These are phyloP conservation scores for Tagetes erecta DNA, from an alignment of 129 eudicot genomes.

Conservation along the genomic window DNA sequence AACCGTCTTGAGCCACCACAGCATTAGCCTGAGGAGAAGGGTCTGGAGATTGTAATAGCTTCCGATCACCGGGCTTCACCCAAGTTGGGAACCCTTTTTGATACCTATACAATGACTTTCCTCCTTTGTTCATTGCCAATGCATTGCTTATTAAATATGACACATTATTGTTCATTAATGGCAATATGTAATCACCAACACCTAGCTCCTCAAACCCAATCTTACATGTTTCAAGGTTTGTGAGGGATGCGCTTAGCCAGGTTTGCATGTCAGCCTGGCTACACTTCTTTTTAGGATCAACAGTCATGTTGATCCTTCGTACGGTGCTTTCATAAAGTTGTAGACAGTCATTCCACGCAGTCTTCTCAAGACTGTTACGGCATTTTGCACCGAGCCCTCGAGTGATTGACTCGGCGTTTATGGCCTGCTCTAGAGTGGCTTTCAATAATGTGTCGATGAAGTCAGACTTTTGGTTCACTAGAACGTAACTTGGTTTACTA, in stretches of 20 bases:
- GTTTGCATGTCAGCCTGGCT: constrained; percentile 54
- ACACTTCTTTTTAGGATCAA: constrained; percentile 21
- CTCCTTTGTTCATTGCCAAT: constrained; percentile 46
- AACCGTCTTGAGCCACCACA: neutral
- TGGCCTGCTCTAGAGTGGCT: constrained; percentile 43
- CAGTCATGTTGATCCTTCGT: no score
- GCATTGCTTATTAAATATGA: constrained; percentile 53
- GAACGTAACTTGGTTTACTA: constrained; percentile 36
- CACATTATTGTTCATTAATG: constrained; percentile 45
- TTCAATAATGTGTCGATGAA: constrained; percentile 43
- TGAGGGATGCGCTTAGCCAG: constrained; percentile 68
- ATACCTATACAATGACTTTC: neutral
- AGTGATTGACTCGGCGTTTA: constrained; percentile 27
- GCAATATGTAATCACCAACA: constrained; percentile 34
- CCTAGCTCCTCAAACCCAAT: constrained; percentile 54
- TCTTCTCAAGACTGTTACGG: constrained; percentile 41
- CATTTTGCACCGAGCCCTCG: constrained; percentile 47
- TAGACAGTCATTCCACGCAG: constrained; percentile 70
- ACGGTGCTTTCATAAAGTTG: constrained; percentile 51
- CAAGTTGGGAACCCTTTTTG: constrained; percentile 45
- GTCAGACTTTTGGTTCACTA: constrained; percentile 42
- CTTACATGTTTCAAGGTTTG: constrained; percentile 58
- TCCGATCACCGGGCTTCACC: constrained; percentile 25
- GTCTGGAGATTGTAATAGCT: constrained; percentile 43
- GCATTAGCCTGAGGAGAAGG: constrained; percentile 40